Evolutionary conservation across 2,329 filamentous ascomycete species (phyloP).

Genomic region (Colletotrichum plurivorum): DNA sequence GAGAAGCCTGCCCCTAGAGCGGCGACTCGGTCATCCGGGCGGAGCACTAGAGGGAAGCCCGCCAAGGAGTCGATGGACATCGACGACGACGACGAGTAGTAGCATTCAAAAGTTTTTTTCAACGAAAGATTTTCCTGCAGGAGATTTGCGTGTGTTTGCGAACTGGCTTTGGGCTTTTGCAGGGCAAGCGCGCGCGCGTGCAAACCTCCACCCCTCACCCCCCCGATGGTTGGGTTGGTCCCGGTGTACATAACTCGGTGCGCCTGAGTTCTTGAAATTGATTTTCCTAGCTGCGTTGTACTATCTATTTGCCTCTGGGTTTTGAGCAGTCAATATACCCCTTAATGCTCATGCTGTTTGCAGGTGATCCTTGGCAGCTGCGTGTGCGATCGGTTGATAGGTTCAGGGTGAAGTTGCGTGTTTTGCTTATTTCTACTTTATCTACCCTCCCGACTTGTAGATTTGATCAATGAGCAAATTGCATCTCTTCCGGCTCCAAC

Average conservation of each 20-base stretch:
- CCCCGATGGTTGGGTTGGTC: conserved; percentile 13
- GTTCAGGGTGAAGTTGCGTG: no score
- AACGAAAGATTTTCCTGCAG: no score
- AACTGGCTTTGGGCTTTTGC: conserved; percentile 7
- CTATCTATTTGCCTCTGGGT: neutral
- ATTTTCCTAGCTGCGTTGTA: conserved; percentile 4
- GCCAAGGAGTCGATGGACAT: conserved; percentile 52
- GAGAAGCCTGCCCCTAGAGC: conserved; percentile 35
- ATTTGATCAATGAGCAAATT: no score
- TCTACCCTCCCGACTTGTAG: no score
- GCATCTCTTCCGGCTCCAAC: no score
- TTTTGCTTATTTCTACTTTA: no score
- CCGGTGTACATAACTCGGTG: conserved; percentile 5
- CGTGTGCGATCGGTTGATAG: no score
- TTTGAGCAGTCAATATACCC: conserved; percentile 26
- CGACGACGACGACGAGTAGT: conserved; percentile 49
- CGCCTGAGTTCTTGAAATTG: conserved; percentile 1
- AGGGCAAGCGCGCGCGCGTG: neutral
- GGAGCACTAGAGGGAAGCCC: conserved; percentile 43
- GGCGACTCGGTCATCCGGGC: conserved; percentile 28
- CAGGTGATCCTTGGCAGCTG: neutral
- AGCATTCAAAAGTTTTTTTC: conserved; percentile 8
- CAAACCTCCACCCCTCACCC: neutral
- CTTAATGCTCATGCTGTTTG: conserved; percentile 10
- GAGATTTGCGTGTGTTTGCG: neutral